Base-by-base conservation (phyloP, 139 green algal species). In the Pleodorina starrii region DNA sequence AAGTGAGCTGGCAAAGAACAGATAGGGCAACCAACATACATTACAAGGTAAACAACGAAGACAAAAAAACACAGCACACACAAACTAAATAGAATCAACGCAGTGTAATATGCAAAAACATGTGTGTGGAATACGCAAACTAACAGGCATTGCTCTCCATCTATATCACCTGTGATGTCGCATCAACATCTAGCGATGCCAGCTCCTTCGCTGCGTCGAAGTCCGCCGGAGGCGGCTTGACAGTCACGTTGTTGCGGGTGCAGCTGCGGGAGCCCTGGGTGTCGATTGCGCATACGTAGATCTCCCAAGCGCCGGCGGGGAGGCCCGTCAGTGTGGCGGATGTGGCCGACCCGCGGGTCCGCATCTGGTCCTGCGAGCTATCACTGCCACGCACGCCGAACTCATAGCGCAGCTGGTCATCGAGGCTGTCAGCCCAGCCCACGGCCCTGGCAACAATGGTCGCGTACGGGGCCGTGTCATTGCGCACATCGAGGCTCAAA, bases 251-350 rank as follows among this genome's bases (percentile, higher is more conserved):
- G 38, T 1, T 12, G 16, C 16, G 42, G 79, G n/a, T 27, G 40
- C 79, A 86, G 12, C 23, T n/a, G 25, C 79, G 79, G 25, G 79
- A 57, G 25, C 79, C 79, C n/a, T 75, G 38, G 36, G 12, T 57
- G 57, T 86, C 79, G 14, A 74, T 57, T 0, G 79, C 79, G 16
- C 79, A 86, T 17, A 25, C 79, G 57, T 86, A 86, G 6, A 86
- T 14, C 25, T 6, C 32, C 27, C 66, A 36, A 3, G 27, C 57
- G 25, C 79, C 79, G n/a, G 66, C n/a, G 0, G 25, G 3, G 0
- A 75, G 78, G 7, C 54, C 54, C 1, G 25, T 3, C 7, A 85
- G 9, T 1, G 2, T 73, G 17, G 54, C 38, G 1, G 78, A 74
- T 2, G 54, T 21, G 2, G 23, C 6, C 21, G 21, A 25, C 9